These are phyloP conservation scores for Fagus crenata DNA, from an alignment of 306 rosid species.

Conservation along the genomic window DNA sequence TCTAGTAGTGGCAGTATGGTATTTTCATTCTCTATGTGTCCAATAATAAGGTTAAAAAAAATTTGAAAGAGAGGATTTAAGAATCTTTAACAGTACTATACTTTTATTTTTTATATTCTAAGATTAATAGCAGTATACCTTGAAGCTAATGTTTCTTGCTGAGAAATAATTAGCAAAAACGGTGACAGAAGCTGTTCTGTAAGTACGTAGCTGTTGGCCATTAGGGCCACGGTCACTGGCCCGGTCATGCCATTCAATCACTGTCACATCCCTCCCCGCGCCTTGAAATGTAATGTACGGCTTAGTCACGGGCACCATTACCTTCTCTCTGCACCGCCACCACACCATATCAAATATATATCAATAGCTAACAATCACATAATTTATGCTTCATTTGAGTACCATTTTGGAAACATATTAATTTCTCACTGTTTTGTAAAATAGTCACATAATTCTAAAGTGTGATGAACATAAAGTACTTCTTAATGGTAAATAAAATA, in stretches of 20 bases:
- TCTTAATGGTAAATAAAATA: neutral
- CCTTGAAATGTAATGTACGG: conserved; percentile 86
- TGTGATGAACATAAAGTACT: too few species aligned
- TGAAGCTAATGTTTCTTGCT: conserved; percentile 82
- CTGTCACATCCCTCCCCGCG: conserved; percentile 70
- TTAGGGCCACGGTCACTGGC: conserved; percentile 84
- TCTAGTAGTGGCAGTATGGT: neutral
- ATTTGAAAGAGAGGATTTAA: neutral
- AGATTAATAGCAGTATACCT: conserved; percentile 35
- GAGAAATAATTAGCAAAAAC: conserved; percentile 76
- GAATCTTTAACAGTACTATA: neutral
- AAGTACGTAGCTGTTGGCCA: conserved; percentile 84
- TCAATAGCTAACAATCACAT: neutral
- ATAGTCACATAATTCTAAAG: too few species aligned
- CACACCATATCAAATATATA: neutral
- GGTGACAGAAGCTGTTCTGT: conserved; percentile 83
- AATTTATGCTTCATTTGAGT: neutral
- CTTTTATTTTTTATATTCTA: too few species aligned
- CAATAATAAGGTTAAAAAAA: too few species aligned
- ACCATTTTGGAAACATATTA: too few species aligned
- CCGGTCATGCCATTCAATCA: conserved; percentile 89
- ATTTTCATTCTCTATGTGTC: too few species aligned
- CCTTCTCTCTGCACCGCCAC: conserved; percentile 66
- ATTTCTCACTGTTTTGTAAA: too few species aligned
- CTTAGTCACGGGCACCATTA: conserved; percentile 74